Base-by-base conservation (phyloP, 345 rosid species). In the Dimocarpus longan region DNA sequence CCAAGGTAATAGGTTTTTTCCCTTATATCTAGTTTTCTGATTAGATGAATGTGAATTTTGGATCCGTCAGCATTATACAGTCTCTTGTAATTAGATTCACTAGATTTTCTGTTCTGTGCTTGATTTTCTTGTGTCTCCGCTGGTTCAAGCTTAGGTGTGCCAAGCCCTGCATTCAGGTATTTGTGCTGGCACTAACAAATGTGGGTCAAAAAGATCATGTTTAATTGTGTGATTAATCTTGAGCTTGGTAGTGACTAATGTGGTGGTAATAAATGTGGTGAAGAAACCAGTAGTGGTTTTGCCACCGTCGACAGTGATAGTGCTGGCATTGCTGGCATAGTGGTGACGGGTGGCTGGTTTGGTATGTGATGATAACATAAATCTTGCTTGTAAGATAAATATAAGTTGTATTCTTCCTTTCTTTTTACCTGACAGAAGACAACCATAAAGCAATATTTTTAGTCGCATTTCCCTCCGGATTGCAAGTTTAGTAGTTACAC, bases 1-100 rank as follows among this genome's bases (percentile, higher is more conserved):
- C 92, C 68, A 90, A 92, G 97, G 99, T 94, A 78, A 60, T 43
- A 72, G 70, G 69, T 64, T 12, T 28, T 86, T 5, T 57, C 65
- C 12, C 66, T 80, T 24, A 67, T 54, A 5, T 28, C 64, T 24
- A 66, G 15, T 52, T 12, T 46, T 66, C 28, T 19, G 3, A 10
- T 8, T 37, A 15, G n/a, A 12, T 52, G 74, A 71, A 50, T 70
- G 46, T n/a, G 6, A 57, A 18, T 12, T 11, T 32, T 64, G 68
- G 68, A 74, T 74, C 42, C 26, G 10, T 71, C 52, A 39, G 24
- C 16, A 59, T 32, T n/a, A n/a, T 59, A 8, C 9, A 11, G 7
- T 70, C 60, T 48, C 57, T 16, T 11, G 8, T 75, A 43, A 22
- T 74, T 43, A 67, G 28, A 56, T 21, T 22, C 18, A 32, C n/a